phyloP scores from a whole-genome alignment of 2,329 filamentous ascomycete species.

The Aspergillus versicolor region DNA sequence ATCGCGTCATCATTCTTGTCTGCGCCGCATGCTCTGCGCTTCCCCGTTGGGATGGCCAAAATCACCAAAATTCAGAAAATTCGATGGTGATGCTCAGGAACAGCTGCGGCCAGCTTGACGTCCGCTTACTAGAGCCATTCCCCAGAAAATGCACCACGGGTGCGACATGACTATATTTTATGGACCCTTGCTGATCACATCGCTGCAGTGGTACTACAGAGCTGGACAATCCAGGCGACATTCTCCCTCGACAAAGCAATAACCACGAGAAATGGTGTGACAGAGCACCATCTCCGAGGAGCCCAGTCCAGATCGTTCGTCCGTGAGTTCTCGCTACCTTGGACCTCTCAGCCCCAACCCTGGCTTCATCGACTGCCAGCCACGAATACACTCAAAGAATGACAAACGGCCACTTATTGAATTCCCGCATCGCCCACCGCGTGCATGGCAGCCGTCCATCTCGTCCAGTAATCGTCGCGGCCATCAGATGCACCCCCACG shows the following conservation, averaged over 20 bases:
- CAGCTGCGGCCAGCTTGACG: not conserved
- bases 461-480: not conserved
- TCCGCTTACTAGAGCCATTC: not conserved
- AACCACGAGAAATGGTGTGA: no score
- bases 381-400: not conserved
- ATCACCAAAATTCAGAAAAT: not conserved
- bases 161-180: not conserved
- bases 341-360: not conserved
- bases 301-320: not conserved
- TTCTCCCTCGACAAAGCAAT: no score
- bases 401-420: not conserved
- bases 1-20: constrained; percentile 32
- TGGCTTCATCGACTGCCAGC: not conserved
- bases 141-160: not conserved
- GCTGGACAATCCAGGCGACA: no score
- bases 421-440: not conserved
- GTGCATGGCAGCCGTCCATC: not conserved
- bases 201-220: not conserved
- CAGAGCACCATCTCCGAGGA: not conserved
- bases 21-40: not conserved
- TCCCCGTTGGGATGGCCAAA: not conserved
- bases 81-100: not conserved
- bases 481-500: not conserved
- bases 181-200: not conserved
- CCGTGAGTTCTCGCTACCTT: not conserved